Percentiles rank a stretch among this genome's conserved stretches.
phyloP scores from a whole-genome alignment of 768 basidiomycete genomes.

The Serpula lacrymans region DNA sequence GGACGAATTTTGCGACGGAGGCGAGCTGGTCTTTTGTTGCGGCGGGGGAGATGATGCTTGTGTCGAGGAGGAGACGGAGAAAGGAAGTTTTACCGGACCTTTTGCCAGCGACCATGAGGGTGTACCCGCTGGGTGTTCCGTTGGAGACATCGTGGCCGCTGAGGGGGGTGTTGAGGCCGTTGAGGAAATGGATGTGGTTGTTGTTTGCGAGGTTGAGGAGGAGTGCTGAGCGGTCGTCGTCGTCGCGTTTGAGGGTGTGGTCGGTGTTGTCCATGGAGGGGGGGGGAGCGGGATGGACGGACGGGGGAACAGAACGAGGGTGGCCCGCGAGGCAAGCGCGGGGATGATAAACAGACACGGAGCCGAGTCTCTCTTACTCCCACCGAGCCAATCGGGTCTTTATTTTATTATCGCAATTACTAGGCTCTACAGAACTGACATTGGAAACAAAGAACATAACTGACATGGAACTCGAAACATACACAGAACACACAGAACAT shows the following conservation, averaged over 20 bases:
- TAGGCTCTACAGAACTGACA: no score
- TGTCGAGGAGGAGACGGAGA: conserved; percentile 81
- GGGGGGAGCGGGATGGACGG: conserved; percentile 33
- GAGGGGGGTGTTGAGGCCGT: conserved; percentile 21
- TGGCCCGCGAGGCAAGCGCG: conserved; percentile 64
- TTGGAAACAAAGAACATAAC: no score
- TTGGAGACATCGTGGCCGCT: conserved; percentile 12
- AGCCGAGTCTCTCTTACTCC: conserved; percentile 46
- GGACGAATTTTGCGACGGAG: conserved; percentile 79
- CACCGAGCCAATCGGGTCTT: conserved; percentile 71
- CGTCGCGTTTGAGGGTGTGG: conserved; percentile 45
- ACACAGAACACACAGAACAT: no score
- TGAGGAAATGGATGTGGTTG: conserved; percentile 24
- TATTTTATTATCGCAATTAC: no score
- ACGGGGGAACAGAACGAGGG: conserved; percentile 40
- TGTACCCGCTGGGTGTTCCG: conserved; percentile 40
- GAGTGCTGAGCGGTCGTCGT: conserved; percentile 27
- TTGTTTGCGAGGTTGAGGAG: conserved; percentile 20
- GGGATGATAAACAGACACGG: conserved; percentile 52
- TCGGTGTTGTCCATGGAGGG: conserved; percentile 61
- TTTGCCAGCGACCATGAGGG: conserved; percentile 79
- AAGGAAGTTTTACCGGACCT: conserved; percentile 86
- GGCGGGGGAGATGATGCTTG: conserved; percentile 59
- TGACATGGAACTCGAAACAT: no score
- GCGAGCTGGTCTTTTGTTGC: conserved; percentile 73